These are phyloP conservation scores for Xylariaceae sp. DNA, from an alignment of 2,329 filamentous ascomycete genomes.

Conservation along the genomic window DNA sequence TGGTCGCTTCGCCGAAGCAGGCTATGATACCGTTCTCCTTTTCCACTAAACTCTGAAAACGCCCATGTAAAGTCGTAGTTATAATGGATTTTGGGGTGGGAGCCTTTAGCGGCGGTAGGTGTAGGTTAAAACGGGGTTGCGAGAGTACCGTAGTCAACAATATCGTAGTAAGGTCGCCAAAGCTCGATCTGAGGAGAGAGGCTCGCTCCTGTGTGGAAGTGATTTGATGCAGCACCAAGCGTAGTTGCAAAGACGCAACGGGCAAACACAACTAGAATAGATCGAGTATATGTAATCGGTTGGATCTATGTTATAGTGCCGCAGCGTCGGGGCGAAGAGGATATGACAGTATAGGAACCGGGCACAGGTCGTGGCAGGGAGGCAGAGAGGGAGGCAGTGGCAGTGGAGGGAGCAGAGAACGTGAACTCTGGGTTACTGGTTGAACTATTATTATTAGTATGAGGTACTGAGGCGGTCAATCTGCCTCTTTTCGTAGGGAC, in stretches of 20 bases:
- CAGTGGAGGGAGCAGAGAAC: slow-evolving; percentile 9
- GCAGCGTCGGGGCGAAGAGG: slow-evolving; percentile 4
- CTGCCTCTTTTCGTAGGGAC: not conserved
- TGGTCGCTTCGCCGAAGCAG: slow-evolving; percentile 38
- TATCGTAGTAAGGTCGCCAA: slow-evolving; percentile 1
- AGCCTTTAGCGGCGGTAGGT: slow-evolving; percentile 17
- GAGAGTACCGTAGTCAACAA: not conserved
- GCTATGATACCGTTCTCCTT: slow-evolving; percentile 7
- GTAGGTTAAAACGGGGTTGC: not conserved
- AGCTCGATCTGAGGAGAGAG: not conserved
- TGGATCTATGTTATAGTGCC: not conserved
- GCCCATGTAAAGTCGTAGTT: slow-evolving; percentile 7
- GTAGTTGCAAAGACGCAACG: not conserved
- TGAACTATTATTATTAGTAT: slow-evolving; percentile 9
- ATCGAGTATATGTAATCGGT: not conserved
- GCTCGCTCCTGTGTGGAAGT: slow-evolving; percentile 1
- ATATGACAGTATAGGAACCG: not conserved
- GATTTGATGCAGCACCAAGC: slow-evolving; percentile 9
- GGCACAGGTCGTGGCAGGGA: slow-evolving; percentile 6
- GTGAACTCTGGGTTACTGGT: not conserved
- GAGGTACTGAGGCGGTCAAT: slow-evolving; percentile 10
- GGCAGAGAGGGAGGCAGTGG: slow-evolving; percentile 9
- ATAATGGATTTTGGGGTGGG: slow-evolving; percentile 2
- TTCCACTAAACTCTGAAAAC: not conserved
- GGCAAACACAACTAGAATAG: not conserved